Base-by-base conservation (phyloP, 768 basidiomycete genomes). In the Candolleomyces aberdarensis region DNA sequence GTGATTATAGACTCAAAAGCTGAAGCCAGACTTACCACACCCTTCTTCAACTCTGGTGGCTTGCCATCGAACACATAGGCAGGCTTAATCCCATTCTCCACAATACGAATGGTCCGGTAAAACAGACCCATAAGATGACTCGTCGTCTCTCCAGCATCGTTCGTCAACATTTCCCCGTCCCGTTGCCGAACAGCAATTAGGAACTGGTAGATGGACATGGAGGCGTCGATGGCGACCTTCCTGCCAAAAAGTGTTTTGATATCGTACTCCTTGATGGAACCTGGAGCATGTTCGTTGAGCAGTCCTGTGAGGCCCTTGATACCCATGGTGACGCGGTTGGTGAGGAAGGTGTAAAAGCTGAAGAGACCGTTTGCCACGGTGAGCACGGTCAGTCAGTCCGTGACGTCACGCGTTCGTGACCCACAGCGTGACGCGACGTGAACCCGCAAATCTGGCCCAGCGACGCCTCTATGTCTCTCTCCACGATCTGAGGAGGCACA, bases 91-190 rank as follows among this genome's bases (percentile, higher is more conserved):
- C 97, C 97, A 65, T 98, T 96, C 76, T 99, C 97, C 17, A 96
- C 96, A 72, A 99, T 98, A 22, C 97, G 84, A 61, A 99, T 92
- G 0, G 97, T 99, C 43, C 96, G 84, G 69, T 98, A 98, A 78
- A 99, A 99, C 74, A 98, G 91, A 0, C 97, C 97, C 95, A 98
- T 98, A 11, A 99, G 80, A 75, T 99, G 96, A 76, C 94, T 96
- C 2, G 97, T 99, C 3, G 94, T 97, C 71, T 99, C 97, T 17
- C 97, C 97, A 0, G 89, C 87, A n/a, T 98, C 96, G 70, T 98
- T 98, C 67, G 90, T 96, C 65, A 99, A 83, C 81, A 96, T 85
- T 74, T 98, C 94, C 19, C 97, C 97, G 71, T 98, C 97, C 72
- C 87, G 89, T 74, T 96, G 95, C 32, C 97, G 84, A 11, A 98